Base-by-base conservation (phyloP, 768 basidiomycete species). In the Pulveroboletus sp. region DNA sequence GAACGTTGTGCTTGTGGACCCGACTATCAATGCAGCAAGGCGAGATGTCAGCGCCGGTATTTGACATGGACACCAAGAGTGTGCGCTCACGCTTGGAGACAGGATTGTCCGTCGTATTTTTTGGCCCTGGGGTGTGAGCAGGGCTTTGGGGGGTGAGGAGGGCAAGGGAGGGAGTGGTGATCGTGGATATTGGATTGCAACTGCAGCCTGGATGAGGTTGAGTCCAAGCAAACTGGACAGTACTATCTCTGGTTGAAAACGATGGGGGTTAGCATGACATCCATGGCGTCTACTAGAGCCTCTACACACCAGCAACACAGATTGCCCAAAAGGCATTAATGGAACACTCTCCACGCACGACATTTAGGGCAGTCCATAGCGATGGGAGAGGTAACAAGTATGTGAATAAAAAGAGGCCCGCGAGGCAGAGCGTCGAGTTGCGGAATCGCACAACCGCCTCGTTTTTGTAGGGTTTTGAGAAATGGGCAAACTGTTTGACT, bases 381-480 rank as follows among this genome's bases (percentile, higher is more conserved):
- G 71, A 68, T 6, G 73, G 73, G 10, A 72, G 23, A 6, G 73
- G 73, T 1, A 72, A 47, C 23, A 75, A 56, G 40, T 69, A 62
- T 2, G 72, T 72, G 45, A 69, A 57, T n/a, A 75, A 50, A 9
- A 66, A 47, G 19, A 70, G 51, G 10, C 55, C 58, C 13, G 66
- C 46, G 25, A 75, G 61, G 40, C 59, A 64, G 19, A 73, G 53
- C 2, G 63, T 57, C 23, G 71, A 73, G 39, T 64, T 72, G 35
- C 73, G 72, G 40, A 75, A 55, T 41, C 73, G 65, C n/a, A 72
- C 46, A 7, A 65, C 45, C 2, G 73, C 72, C 46, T 74, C 72
- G 37, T 60, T 64, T 42, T 64, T 69, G 19, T 66, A 35, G 2
- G 71, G 74, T 51, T 69, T 75, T 24, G 62, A 59, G 31, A 61